Base-by-base conservation (phyloP, 495 filamentous ascomycete genomes). In the Podospora comata region DNA sequence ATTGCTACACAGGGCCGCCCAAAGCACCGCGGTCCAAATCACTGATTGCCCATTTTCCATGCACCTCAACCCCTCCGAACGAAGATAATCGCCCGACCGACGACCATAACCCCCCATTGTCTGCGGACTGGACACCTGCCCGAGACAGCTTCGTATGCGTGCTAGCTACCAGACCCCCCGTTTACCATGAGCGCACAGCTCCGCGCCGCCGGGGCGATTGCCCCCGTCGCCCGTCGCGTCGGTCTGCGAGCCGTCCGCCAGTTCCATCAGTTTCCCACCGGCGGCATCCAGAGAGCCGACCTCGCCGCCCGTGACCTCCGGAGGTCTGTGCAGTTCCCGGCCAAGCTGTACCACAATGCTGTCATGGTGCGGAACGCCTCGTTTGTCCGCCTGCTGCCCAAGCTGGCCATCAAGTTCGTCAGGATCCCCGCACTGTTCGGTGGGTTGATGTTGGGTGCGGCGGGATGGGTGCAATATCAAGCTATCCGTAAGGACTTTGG, bases 391-490 rank as follows among this genome's bases (percentile, higher is more conserved):
- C 85, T 91, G 62, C 83, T 99, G n/a, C 95, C 95, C 2, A 91
- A 92, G 74, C 84, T 99, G 55, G 88, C 94, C 9, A 72, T 96
- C 71, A 99, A 97, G 81, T 90, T 98, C 65, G 83, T 89, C 54
- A 85, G 92, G 62, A 80, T 97, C 62, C 95, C 95, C 28, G 94
- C 96, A 67, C 88, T 97, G 79, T 93, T 96, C 76, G 95, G 94
- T 44, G 93, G 91, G 56, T 89, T 91, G 57, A 91, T 90, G 79
- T 85, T 99, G 75, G 93, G 91, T 6, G 91, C 92, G 4, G 75
- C 95, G 34, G 92, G 92, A 56, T 99, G 97, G 84, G 73, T 99
- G 39, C 95, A 99, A 77, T 97, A 98, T 77, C 96, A 98, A 80
- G 94, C 95, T 69, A 89, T 89, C 62, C 91, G 92, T 96, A 85